Evolutionary conservation across 2,329 filamentous ascomycete genomes (phyloP).

Genomic region (Immersiporthe knoxdaviesiana): DNA sequence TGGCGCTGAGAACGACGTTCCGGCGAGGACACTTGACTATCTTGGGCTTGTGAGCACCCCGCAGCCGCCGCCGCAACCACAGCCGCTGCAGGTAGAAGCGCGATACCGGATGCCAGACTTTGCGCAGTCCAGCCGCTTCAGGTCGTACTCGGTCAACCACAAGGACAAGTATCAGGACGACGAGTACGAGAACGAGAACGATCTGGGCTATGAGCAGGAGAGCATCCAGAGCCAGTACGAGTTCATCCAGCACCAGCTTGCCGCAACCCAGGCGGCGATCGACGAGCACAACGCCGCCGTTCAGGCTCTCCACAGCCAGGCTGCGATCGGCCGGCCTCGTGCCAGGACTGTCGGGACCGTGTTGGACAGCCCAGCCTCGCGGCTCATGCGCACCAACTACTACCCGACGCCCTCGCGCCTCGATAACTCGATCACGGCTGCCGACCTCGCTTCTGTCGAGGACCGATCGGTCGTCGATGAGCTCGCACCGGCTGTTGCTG

Average conservation of each 20-base stretch:
- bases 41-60: conserved; percentile 93
- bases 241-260: conserved; percentile 64
- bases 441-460: conserved; percentile 75
- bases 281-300: conserved; percentile 92
- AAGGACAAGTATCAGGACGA: conserved; percentile 96
- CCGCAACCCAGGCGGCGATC: conserved; percentile 70
- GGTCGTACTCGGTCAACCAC: conserved; percentile 97
- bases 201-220: conserved; percentile 54
- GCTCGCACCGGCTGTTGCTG: conserved; percentile 79
- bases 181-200: conserved; percentile 68
- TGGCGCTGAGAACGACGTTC: conserved; percentile 81
- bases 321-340: conserved; percentile 78
- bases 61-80: conserved; percentile 77
- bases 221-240: conserved; percentile 61
- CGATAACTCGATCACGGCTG: conserved; percentile 73
- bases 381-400: conserved; percentile 68
- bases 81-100: conserved; percentile 72
- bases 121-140: conserved; percentile 82
- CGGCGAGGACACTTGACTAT: conserved; percentile 90
- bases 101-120: conserved; percentile 73
- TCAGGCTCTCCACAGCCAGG: conserved; percentile 86
- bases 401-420: conserved; percentile 73
- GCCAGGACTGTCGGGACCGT: conserved; percentile 85
- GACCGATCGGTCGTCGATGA: conserved; percentile 75
- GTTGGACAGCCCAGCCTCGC: conserved; percentile 73